Conservation (phyloP, 1,284 basidiomycete genomes). For the Trametes pubescens region DNA sequence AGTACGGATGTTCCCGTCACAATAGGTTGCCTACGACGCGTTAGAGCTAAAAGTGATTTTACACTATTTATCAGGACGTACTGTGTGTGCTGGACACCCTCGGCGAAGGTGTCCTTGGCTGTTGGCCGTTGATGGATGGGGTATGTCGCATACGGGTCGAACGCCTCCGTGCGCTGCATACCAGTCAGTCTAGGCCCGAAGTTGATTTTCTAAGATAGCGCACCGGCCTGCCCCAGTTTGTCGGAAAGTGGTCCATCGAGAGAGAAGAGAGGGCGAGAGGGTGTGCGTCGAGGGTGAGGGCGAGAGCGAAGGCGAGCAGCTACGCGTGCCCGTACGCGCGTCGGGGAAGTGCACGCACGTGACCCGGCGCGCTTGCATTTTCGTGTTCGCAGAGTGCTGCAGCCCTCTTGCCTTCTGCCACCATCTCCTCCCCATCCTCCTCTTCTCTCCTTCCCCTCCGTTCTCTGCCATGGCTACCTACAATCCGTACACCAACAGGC, state of each 20-base stretch:
- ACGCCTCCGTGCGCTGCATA: conserved; percentile 70
- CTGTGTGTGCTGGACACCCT: conserved; percentile 81
- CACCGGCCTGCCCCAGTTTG: conserved; percentile 82
- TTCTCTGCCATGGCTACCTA: conserved; percentile 60
- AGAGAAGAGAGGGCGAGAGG: conserved; percentile 5
- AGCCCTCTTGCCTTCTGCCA: conserved; percentile 7
- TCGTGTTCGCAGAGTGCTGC: conserved; percentile 18
- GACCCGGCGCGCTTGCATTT: conserved; percentile 20
- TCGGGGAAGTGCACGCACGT: conserved; percentile 26
- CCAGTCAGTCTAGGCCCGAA: not conserved
- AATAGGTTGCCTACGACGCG: conserved; percentile 79
- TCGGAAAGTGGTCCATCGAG: conserved; percentile 82
- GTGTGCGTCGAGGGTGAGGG: conserved; percentile 13
- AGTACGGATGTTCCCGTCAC: conserved; percentile 97
- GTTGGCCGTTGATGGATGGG: conserved; percentile 70
- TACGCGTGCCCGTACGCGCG: conserved; percentile 24
- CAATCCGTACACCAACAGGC: conserved; percentile 42
- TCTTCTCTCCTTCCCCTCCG: conserved; percentile 40
- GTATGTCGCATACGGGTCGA: conserved; percentile 78
- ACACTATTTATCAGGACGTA: conserved; percentile 46
- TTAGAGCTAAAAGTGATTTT: conserved; percentile 11
- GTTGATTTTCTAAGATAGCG: conserved; percentile 37
- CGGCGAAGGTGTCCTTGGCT: conserved; percentile 63
- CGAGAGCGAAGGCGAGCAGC: conserved; percentile 5
- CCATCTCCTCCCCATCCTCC: conserved; percentile 7